Base-by-base conservation (phyloP, 352 stramenopile genomes). In the Globisporangium barbulae region DNA sequence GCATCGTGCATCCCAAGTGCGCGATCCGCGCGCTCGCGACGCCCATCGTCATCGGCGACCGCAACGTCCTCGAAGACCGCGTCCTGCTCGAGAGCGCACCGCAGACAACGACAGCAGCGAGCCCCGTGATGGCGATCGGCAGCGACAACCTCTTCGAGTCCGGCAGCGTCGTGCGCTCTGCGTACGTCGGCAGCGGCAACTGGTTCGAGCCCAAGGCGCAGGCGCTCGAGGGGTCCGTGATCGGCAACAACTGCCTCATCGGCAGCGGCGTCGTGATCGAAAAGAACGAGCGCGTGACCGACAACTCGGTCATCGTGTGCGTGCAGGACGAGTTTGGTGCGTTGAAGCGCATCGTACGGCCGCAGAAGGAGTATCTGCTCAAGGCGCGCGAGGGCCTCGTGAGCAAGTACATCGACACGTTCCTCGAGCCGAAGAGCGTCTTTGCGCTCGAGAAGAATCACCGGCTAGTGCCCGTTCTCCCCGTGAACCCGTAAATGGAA, bases 381-480 rank as follows among this genome's bases (percentile, higher is more conserved):
- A 75, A 79, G 55, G 81, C 77, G 1, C 85, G 82, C 19, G 69
- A 76, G 21, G 63, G 64, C 15, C 59, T 91, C 15, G 82, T 90
- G n/a, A 75, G 85, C 22, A 83, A 86, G 56, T 96, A 96, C 60
- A 63, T 82, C 21, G 81, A 89, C 25, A 80, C 84, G 37, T 93
- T 93, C 35, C 73, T 84, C 64, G 83, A 90, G 25, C 50, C 78
- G 5, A 94, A 90, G 58, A 92, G 85, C 53, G 67, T 69, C 6
- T 87, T 89, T 53, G 85, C 85, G 28, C 81, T 96, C 8, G 81
- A 85, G 62, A 89, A 89, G 66, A 87, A 92, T 64, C 87, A 96
- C 57, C 83, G 86, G 17, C 62, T 92, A 47, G 59, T 88, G 57
- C 68, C 73, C 0, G n/a, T 61, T 19, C 53, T 59, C 10, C 47